Conservation (phyloP, 2,329 filamentous ascomycete species). For the Pseudogymnoascus destructans region DNA sequence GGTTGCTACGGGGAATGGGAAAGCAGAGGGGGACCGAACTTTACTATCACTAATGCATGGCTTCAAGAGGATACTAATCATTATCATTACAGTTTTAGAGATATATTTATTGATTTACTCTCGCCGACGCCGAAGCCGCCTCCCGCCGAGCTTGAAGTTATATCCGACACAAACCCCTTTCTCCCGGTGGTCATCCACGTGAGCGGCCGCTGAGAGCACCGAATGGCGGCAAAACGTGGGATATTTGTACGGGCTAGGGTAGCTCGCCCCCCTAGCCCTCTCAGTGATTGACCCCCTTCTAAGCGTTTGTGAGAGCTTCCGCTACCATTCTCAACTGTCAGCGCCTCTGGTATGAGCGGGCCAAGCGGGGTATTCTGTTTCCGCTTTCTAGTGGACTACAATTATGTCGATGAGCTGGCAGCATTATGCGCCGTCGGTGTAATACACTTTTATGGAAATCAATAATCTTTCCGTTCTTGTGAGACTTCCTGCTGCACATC, state of each 20-base stretch:
- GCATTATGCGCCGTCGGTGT: not conserved
- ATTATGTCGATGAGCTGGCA: not conserved
- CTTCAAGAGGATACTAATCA: not conserved
- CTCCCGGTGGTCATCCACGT: not conserved
- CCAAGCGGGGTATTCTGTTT: not conserved
- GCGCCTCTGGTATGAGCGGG: not conserved
- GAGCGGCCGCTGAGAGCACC: not conserved
- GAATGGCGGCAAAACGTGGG: not conserved
- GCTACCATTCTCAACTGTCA: not conserved
- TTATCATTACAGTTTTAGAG: not conserved
- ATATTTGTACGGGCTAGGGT: not conserved
- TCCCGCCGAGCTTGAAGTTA: constrained; percentile 1
- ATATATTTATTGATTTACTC: not conserved
- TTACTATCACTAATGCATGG: not conserved
- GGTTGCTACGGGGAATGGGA: not conserved
- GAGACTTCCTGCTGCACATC: not conserved
- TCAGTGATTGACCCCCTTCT: not conserved
- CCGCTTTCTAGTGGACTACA: not conserved
- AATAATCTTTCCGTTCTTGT: not conserved
- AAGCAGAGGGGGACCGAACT: not conserved
- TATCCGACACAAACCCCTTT: not conserved
- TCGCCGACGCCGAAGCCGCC: not conserved
- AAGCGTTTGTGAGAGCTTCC: not conserved
- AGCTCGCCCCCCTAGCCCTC: not conserved
- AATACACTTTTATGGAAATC: not conserved